phyloP scores from a whole-genome alignment of 768 basidiomycete species.

The Basidioascus undulatus region DNA sequence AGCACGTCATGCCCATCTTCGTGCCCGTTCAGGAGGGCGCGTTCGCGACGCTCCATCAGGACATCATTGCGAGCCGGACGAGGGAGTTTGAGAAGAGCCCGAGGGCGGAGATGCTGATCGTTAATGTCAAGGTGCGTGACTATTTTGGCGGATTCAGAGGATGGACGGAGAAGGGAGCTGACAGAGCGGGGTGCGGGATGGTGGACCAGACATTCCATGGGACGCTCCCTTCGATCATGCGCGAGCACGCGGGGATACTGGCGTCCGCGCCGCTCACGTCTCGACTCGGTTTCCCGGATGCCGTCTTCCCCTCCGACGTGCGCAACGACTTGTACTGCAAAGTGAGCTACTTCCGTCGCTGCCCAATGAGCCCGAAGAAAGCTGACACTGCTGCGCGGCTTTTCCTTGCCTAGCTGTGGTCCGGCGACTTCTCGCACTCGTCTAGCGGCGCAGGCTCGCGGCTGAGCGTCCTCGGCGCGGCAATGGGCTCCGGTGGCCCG shows the following conservation, averaged over 20 bases:
- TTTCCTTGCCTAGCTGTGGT: conserved; percentile 39
- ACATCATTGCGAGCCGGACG: conserved; percentile 54
- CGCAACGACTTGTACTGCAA: conserved; percentile 92
- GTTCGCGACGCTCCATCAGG: conserved; percentile 86
- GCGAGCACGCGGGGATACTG: conserved; percentile 61
- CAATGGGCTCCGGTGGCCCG: conserved; percentile 24
- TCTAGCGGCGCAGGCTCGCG: neutral
- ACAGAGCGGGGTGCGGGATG: no score
- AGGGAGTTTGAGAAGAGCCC: conserved; percentile 64
- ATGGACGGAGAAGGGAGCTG: no score
- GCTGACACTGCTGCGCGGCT: no score
- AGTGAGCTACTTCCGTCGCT: no score
- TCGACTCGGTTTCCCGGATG: conserved; percentile 83
- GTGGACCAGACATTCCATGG: no score
- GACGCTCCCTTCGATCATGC: conserved; percentile 43
- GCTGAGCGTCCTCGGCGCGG: no score
- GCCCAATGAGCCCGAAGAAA: no score
- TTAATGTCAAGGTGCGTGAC: conserved; percentile 65
- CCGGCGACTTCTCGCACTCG: conserved; percentile 51
- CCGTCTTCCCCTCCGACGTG: conserved; percentile 75
- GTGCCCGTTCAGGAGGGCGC: conserved; percentile 55
- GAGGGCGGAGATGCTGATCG: conserved; percentile 67
- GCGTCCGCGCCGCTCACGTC: conserved; percentile 58
- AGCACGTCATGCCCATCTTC: conserved; percentile 71
- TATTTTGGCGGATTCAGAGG: no score